Conservation (phyloP, 2,329 filamentous ascomycete genomes). For the Fusarium subglutinans region DNA sequence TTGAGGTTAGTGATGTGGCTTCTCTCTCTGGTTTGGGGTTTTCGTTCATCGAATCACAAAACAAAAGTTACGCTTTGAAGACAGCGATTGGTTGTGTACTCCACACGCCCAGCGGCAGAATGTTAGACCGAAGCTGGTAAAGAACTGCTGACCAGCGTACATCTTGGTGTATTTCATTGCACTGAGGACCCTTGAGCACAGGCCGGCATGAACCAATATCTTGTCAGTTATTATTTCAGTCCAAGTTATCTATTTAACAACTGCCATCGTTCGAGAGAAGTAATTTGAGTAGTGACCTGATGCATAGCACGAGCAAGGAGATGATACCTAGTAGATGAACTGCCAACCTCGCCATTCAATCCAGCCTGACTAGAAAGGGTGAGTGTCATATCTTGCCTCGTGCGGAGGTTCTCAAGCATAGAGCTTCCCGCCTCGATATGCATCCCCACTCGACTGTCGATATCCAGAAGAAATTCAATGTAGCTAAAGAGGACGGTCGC, state of each 20-base stretch:
- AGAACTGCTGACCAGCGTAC: background rate
- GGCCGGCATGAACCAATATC: fast-evolving
- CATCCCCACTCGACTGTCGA: background rate
- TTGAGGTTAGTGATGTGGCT: background rate
- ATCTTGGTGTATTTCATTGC: too few relatives aligned
- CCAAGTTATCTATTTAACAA: fast-evolving
- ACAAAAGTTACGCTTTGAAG: background rate
- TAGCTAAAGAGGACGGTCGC: background rate
- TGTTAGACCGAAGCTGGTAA: background rate
- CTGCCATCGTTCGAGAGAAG: fast-evolving
- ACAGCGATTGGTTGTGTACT: background rate
- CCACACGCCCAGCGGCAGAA: background rate
- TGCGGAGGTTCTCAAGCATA: background rate
- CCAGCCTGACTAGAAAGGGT: fast-evolving
- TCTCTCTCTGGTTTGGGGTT: background rate
- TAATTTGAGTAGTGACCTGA: background rate
- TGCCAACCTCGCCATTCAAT: background rate
- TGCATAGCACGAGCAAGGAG: background rate
- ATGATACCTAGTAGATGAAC: background rate
- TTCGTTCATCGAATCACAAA: background rate
- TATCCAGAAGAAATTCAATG: background rate
- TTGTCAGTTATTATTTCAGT: too few relatives aligned
- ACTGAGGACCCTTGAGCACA: too few relatives aligned
- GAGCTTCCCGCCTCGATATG: background rate
- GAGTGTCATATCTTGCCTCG: background rate